Evolutionary conservation across 768 basidiomycete species (phyloP).

Genomic region (Mycena polygramma): DNA sequence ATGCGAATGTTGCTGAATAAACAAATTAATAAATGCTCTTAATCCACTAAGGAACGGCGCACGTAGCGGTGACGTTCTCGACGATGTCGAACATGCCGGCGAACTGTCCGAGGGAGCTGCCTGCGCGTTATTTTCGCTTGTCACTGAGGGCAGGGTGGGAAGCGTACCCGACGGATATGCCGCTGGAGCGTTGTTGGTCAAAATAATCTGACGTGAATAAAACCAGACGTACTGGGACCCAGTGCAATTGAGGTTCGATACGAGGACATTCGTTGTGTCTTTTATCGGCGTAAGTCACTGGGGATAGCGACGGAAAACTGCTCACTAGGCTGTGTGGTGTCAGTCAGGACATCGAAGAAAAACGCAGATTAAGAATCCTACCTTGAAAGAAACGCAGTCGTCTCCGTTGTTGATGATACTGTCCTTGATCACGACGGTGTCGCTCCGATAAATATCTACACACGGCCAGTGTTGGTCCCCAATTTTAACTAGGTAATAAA

Average conservation of each 20-base stretch:
- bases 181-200: slow-evolving; percentile 42
- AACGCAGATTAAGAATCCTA: too few species aligned
- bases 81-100: slow-evolving; percentile 69
- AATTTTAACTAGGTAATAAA: too few species aligned
- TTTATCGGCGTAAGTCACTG: too few species aligned
- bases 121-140: background rate
- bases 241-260: slow-evolving; percentile 69
- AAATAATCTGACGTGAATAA: background rate
- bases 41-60: too few species aligned
- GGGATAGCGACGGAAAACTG: background rate
- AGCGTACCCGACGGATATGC: slow-evolving; percentile 53
- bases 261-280: slow-evolving; percentile 68
- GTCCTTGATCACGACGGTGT: slow-evolving; percentile 60
- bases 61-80: slow-evolving; percentile 68
- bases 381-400: slow-evolving; percentile 73
- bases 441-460: slow-evolving; percentile 40
- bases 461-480: background rate
- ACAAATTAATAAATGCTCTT: background rate
- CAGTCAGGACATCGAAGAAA: background rate
- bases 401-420: slow-evolving; percentile 58
- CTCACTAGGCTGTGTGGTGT: slow-evolving; percentile 33
- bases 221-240: slow-evolving; percentile 63
- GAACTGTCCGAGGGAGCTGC: slow-evolving; percentile 71
- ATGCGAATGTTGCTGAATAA: slow-evolving; percentile 66
- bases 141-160: background rate